A percentile compares a stretch with the other conserved stretches of the same genome.
Conservation (phyloP, 2,329 filamentous ascomycete genomes). For the Pseudogymnoascus pannorum region DNA sequence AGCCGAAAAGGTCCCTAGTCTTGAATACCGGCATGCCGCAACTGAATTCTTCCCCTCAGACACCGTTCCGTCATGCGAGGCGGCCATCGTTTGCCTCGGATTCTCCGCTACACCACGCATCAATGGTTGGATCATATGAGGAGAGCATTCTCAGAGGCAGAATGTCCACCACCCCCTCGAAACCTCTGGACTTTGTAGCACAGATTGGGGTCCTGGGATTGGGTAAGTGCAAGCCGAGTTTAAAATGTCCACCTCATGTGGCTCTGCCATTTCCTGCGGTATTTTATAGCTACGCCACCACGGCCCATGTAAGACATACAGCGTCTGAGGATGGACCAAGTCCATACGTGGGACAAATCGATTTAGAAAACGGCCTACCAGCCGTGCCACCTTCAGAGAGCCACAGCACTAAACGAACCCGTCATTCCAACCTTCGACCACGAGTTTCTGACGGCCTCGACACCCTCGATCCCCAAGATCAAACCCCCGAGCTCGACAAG, state of each 20-base stretch:
- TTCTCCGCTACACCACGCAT: constrained; percentile 77
- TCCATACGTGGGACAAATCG: constrained; percentile 89
- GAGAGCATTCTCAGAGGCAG: constrained; percentile 90
- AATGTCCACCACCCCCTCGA: constrained; percentile 95
- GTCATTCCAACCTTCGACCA: constrained; percentile 14
- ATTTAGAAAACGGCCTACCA: constrained; percentile 73
- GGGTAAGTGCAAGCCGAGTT: constrained; percentile 77
- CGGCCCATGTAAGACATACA: constrained; percentile 48
- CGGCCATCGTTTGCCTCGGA: constrained; percentile 68
- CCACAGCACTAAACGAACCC: constrained; percentile 35
- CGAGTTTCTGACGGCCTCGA: constrained; percentile 17
- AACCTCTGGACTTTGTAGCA: constrained; percentile 84
- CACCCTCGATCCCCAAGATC: background rate
- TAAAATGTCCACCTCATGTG: constrained; percentile 84
- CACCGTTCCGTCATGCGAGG: constrained; percentile 46
- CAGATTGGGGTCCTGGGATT: constrained; percentile 90
- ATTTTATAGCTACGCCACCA: constrained; percentile 84
- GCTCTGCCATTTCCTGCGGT: constrained; percentile 88
- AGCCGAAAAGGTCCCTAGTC: constrained; percentile 67
- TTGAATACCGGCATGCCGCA: constrained; percentile 43
- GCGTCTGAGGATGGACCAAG: constrained; percentile 79
- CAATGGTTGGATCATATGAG: constrained; percentile 96
- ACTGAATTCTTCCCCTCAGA: constrained; percentile 39
- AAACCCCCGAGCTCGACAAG: constrained; percentile 22
- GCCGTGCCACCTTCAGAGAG: constrained; percentile 36